Evolutionary conservation across 345 rosid genomes (phyloP).

Genomic region (Sisymbrium altissimum): DNA sequence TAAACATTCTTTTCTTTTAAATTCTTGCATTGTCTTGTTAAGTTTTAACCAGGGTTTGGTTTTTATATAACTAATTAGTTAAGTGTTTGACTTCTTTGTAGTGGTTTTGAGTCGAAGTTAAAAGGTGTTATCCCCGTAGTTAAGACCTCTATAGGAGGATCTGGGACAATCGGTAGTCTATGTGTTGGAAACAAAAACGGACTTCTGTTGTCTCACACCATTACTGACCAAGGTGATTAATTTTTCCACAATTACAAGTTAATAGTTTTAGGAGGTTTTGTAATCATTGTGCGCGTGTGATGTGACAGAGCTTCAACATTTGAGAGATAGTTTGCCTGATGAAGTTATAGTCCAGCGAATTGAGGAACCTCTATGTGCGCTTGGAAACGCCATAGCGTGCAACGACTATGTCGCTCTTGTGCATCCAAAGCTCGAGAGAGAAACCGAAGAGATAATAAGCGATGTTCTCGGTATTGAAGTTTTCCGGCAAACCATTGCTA

Average conservation of each 20-base stretch:
- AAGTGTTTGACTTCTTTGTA: neutral
- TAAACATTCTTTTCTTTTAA: too few species aligned
- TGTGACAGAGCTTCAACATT: slow-evolving; percentile 68
- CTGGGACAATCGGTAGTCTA: slow-evolving; percentile 62
- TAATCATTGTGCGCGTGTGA: neutral
- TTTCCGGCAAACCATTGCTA: slow-evolving; percentile 73
- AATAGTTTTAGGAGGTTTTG: neutral
- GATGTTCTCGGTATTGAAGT: slow-evolving; percentile 91
- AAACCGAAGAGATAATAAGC: slow-evolving; percentile 69
- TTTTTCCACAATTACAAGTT: neutral
- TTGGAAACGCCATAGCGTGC: slow-evolving; percentile 81
- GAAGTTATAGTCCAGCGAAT: slow-evolving; percentile 70
- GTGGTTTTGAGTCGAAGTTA: slow-evolving; percentile 62
- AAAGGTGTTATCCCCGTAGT: slow-evolving; percentile 71
- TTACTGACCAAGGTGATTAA: slow-evolving; percentile 67
- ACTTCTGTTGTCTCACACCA: slow-evolving; percentile 52
- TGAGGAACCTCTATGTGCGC: slow-evolving; percentile 76
- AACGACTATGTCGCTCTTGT: slow-evolving; percentile 80
- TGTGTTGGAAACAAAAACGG: slow-evolving; percentile 82
- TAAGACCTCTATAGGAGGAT: slow-evolving; percentile 64
- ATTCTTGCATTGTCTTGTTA: too few species aligned
- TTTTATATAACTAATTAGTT: neutral
- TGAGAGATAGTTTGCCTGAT: slow-evolving; percentile 83
- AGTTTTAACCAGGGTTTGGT: too few species aligned
- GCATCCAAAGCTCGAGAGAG: slow-evolving; percentile 83